Conservation (phyloP, 202 grass and related monocot species). For the Eragrostis tef region DNA sequence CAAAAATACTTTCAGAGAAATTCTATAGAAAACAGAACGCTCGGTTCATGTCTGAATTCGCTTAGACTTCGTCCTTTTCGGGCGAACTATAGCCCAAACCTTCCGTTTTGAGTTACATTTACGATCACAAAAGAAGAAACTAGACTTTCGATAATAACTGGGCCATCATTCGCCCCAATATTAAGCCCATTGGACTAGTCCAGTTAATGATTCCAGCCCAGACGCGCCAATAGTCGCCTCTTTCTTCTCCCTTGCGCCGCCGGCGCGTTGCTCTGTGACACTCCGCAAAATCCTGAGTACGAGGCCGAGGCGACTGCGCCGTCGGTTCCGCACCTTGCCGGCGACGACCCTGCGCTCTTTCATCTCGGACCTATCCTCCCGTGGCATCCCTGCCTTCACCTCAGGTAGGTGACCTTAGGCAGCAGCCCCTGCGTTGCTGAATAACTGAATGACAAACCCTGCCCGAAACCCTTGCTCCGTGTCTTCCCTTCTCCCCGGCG, state of each 20-base stretch:
- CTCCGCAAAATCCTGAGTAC: no score
- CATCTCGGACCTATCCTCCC: background rate
- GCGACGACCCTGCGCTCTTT: background rate
- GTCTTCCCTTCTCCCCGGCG: background rate
- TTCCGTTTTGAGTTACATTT: no score
- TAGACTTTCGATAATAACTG: no score
- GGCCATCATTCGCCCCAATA: no score
- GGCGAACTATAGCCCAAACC: no score
- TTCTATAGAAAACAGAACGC: no score
- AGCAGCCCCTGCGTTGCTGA: background rate
- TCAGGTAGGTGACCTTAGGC: background rate
- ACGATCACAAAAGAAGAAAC: no score
- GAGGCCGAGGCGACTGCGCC: no score
- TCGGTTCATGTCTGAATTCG: no score
- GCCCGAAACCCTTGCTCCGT: constrained; percentile 29
- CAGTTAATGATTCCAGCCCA: background rate
- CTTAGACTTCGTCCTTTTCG: no score
- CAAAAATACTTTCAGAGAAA: no score
- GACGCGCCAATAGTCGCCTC: background rate
- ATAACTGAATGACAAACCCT: background rate
- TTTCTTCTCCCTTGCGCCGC: background rate
- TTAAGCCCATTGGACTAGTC: background rate
- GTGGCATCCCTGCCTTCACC: background rate
- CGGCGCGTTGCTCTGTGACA: background rate
- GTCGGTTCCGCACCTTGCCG: background rate